These are phyloP conservation scores for Pyrus bretschneideri DNA, from an alignment of 306 rosid genomes.

Conservation along the genomic window DNA sequence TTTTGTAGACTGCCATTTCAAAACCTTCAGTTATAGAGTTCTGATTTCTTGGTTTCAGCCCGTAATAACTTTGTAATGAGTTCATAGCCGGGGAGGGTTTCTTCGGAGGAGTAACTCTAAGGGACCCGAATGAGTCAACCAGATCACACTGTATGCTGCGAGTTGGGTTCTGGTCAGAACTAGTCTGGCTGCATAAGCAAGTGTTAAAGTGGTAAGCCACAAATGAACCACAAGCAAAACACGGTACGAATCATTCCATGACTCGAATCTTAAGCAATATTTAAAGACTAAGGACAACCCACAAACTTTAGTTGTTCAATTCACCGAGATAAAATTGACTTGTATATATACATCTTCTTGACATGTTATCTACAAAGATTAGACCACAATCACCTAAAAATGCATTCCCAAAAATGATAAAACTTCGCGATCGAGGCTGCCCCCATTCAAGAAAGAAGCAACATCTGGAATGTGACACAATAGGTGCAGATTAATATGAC, in stretches of 20 bases:
- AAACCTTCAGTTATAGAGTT: conserved; percentile 25
- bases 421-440: background rate
- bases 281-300: background rate
- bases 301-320: background rate
- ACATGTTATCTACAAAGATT: background rate
- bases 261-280: background rate
- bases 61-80: conserved; percentile 74
- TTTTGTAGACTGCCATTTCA: conserved; percentile 30
- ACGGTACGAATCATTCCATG: background rate
- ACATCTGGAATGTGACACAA: background rate
- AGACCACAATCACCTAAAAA: conserved; percentile 10
- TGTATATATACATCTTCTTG: background rate
- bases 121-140: conserved; percentile 57
- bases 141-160: conserved; percentile 27
- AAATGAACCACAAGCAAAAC: background rate
- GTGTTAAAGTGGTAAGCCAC: conserved; percentile 10
- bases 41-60: conserved; percentile 42
- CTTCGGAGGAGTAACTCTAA: conserved; percentile 32
- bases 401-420: background rate
- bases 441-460: background rate
- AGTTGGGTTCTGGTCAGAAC: conserved; percentile 31
- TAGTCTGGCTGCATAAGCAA: conserved; percentile 32
- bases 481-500: background rate
- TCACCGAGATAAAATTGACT: background rate
- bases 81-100: conserved; percentile 63